phyloP scores from a whole-genome alignment of 768 basidiomycete genomes.

The Baorangia bicolor region DNA sequence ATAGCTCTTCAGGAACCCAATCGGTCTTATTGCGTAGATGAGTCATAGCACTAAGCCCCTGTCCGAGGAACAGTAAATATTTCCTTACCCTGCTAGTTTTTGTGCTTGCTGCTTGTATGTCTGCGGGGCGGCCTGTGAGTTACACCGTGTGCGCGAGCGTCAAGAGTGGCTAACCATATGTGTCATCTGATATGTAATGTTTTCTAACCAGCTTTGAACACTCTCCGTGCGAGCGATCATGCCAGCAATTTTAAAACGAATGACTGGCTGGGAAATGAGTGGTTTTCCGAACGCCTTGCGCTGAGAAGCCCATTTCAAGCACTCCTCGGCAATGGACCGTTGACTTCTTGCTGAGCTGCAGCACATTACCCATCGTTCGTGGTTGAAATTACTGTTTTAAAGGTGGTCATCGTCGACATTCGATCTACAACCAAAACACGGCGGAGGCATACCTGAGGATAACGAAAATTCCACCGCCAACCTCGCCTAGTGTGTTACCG shows the following conservation, averaged over 20 bases:
- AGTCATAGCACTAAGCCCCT: neutral
- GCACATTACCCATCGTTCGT: slow-evolving; percentile 92
- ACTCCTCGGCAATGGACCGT: slow-evolving; percentile 74
- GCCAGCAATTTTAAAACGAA: slow-evolving; percentile 79
- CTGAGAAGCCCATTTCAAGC: slow-evolving; percentile 87
- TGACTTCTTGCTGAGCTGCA: slow-evolving; percentile 73
- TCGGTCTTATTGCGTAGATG: slow-evolving; percentile 45
- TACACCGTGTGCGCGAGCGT: neutral
- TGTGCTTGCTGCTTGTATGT: slow-evolving; percentile 71
- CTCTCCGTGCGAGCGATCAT: slow-evolving; percentile 89
- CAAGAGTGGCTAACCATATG: slow-evolving; percentile 54
- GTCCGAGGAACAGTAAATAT: neutral
- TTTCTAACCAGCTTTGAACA: slow-evolving; percentile 85
- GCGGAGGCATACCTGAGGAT: slow-evolving; percentile 44
- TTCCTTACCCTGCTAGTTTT: slow-evolving; percentile 66
- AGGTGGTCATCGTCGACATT: neutral
- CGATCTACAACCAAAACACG: neutral
- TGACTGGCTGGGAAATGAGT: slow-evolving; percentile 78
- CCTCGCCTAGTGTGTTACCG: slow-evolving; percentile 74
- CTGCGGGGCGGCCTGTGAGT: slow-evolving; percentile 28
- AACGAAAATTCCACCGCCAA: slow-evolving; percentile 61
- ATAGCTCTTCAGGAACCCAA: slow-evolving; percentile 79
- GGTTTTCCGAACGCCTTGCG: slow-evolving; percentile 92
- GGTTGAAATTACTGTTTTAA: slow-evolving; percentile 79
- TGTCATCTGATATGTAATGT: slow-evolving; percentile 83